Percentiles rank a stretch among this genome's conserved stretches.
These are phyloP conservation scores for Ophiosphaerella korrae DNA, from an alignment of 2,329 filamentous ascomycete genomes.

Conservation along the genomic window DNA sequence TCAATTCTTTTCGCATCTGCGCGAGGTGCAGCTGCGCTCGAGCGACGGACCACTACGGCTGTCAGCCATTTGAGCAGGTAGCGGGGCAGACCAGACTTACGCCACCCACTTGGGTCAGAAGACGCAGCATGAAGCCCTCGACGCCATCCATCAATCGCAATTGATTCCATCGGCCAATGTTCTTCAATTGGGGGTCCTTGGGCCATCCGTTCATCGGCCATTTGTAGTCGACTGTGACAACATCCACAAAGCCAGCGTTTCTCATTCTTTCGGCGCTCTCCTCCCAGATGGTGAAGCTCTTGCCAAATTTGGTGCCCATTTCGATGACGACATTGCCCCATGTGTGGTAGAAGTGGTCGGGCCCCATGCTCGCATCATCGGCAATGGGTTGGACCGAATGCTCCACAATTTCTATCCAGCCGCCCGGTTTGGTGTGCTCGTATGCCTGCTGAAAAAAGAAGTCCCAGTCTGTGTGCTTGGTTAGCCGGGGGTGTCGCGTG, in stretches of 20 bases:
- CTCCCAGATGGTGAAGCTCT: conserved; percentile 43
- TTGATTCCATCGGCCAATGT: conserved; percentile 47
- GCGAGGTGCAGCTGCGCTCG: conserved; percentile 46
- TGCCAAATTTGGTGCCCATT: conserved; percentile 46
- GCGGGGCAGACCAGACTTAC: conserved; percentile 16
- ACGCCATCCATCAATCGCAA: conserved; percentile 43
- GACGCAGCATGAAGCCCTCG: conserved; percentile 45
- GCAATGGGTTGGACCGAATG: conserved; percentile 47
- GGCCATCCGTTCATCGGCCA: conserved; percentile 47
- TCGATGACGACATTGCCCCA: conserved; percentile 44
- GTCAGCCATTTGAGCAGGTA: background rate
- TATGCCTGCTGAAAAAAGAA: conserved; percentile 48
- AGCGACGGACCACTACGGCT: conserved; percentile 35
- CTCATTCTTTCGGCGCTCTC: conserved; percentile 41
- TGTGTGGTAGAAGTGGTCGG: conserved; percentile 43
- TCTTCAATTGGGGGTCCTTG: conserved; percentile 36
- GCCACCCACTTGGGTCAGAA: conserved; percentile 43
- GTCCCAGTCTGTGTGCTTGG: conserved; percentile 46
- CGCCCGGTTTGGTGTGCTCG: conserved; percentile 47
- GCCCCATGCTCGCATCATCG: conserved; percentile 48
- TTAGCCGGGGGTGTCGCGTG: too few relatives aligned
- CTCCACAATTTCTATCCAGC: conserved; percentile 52
- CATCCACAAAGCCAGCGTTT: conserved; percentile 42
- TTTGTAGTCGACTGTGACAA: conserved; percentile 37
- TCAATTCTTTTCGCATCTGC: conserved; percentile 42